Percentiles rank a stretch among this genome's conserved stretches.
These are phyloP conservation scores for Monoraphidium neglectum DNA, from an alignment of 139 green algal genomes.

Conservation along the genomic window DNA sequence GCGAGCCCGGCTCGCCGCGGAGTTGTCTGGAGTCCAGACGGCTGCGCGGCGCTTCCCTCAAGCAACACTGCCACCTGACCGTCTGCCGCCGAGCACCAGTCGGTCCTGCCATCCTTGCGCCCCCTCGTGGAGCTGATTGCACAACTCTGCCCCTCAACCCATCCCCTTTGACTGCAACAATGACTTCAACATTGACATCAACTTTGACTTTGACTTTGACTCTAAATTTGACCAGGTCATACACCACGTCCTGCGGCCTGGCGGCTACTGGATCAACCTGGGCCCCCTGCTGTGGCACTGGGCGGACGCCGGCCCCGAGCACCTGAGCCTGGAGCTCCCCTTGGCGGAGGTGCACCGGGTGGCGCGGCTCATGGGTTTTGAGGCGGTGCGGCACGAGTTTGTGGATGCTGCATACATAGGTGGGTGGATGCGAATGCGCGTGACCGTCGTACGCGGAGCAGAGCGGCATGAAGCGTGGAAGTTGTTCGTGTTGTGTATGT, in stretches of 20 bases:
- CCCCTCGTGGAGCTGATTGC: no score
- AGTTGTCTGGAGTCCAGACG: no score
- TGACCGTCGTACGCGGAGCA: background rate
- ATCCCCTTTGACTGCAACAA: no score
- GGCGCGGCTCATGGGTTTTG: slow-evolving; percentile 60
- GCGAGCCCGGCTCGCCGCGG: no score
- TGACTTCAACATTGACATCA: no score
- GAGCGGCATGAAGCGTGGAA: background rate
- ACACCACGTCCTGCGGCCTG: slow-evolving; percentile 40
- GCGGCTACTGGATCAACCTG: slow-evolving; percentile 90
- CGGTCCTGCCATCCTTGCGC: no score
- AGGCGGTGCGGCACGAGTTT: slow-evolving; percentile 32
- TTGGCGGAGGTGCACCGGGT: slow-evolving; percentile 67
- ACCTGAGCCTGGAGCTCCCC: slow-evolving; percentile 76
- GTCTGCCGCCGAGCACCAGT: no score
- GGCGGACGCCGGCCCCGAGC: slow-evolving; percentile 59
- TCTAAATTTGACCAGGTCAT: no score
- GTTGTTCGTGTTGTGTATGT: background rate
- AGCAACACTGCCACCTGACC: no score
- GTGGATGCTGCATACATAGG: slow-evolving; percentile 63
- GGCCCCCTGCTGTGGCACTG: slow-evolving; percentile 98
- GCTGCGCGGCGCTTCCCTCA: no score
- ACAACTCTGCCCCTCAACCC: no score
- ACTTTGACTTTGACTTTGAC: no score
- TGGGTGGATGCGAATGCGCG: slow-evolving; percentile 11